Evolutionary conservation across 768 basidiomycete genomes (phyloP), one percentile per base, ranked within the genome.

Genomic region (Myochromella boudieri): DNA sequence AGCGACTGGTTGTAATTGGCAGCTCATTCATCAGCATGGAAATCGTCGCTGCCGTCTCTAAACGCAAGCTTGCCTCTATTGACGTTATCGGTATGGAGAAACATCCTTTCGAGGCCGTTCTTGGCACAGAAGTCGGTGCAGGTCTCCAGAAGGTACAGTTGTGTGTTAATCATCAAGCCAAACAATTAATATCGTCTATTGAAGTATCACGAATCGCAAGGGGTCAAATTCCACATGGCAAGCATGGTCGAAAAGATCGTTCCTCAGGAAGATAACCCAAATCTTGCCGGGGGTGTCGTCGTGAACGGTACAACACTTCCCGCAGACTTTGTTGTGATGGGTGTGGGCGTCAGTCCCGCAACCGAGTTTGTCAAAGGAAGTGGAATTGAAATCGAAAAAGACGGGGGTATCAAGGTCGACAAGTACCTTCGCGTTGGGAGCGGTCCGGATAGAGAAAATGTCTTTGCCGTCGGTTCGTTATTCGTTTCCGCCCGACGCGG

Each of bases 1-100:
- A 91, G 65, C 73, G 74, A 39, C 64, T 87, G 49, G 91, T 92
- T 25, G 78, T 95, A 10, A 85, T 95, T 52, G 94, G 94, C 2
- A 87, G 84, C 40, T 90, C 87, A 11, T 97, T 95, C 70, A 97
- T 97, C 57, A 82, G 87, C 46, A 91, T 97, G 91, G 90, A 94
- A 63, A 71, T 92, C n/a, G 90, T 91, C 6, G 76, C 72, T n/a
- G 87, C 90, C 0, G 66, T 87, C 2, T 65, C 80, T 6, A 82
- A 82, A 56, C 82, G 87, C 43, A 85, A 86, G 54, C 82, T 91
- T 17, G 85, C 85, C 10, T 86, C 84, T 24, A 84, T 94, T 34
- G 83, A 89, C 52, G 84, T 95, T 50, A 78, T 97, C 43, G 92
- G 91, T 1, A 84, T 84, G 82, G 87, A 88, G 55, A 76, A 83